A percentile compares a stretch with the other conserved stretches of the same genome.
These are phyloP conservation scores for Leccinum fuscescens DNA, from an alignment of 1,284 basidiomycete genomes.

Conservation along the genomic window DNA sequence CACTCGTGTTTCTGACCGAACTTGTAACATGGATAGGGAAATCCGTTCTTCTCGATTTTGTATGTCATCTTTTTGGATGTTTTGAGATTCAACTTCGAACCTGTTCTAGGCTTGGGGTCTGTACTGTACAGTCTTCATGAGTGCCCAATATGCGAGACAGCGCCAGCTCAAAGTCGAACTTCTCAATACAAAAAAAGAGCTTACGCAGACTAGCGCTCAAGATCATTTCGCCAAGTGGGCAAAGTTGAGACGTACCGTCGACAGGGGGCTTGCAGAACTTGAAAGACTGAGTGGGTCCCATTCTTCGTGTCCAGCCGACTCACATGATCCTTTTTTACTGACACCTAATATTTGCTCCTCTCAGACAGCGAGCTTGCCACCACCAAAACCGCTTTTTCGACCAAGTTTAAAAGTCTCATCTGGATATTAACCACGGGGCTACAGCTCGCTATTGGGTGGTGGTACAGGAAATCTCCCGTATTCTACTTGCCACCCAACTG, in stretches of 20 bases:
- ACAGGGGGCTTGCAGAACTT: slow-evolving; percentile 92
- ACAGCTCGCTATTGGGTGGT: slow-evolving; percentile 84
- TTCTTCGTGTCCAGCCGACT: slow-evolving; percentile 1
- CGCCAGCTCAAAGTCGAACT: slow-evolving; percentile 74
- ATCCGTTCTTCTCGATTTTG: slow-evolving; percentile 74
- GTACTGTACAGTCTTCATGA: slow-evolving; percentile 67
- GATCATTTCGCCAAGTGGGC: slow-evolving; percentile 99
- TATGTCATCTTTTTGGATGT: slow-evolving; percentile 41
- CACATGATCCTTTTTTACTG: neutral
- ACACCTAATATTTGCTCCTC: slow-evolving; percentile 6
- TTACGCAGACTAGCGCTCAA: slow-evolving; percentile 89
- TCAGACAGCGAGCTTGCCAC: slow-evolving; percentile 71
- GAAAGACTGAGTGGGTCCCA: slow-evolving; percentile 82
- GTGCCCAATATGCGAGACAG: slow-evolving; percentile 54
- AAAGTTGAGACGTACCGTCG: slow-evolving; percentile 85
- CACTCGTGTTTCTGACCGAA: slow-evolving; percentile 78
- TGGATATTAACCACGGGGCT: slow-evolving; percentile 85
- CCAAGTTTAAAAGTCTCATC: slow-evolving; percentile 71
- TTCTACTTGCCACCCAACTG: slow-evolving; percentile 89
- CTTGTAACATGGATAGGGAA: slow-evolving; percentile 86
- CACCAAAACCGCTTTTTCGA: slow-evolving; percentile 64
- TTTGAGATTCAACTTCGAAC: neutral
- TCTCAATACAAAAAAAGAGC: slow-evolving; percentile 78
- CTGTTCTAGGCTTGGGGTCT: slow-evolving; percentile 59
- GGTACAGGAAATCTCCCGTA: slow-evolving; percentile 84